These are phyloP conservation scores for Avicennia marina DNA, from an alignment of 257 asterid genomes.

Conservation along the genomic window DNA sequence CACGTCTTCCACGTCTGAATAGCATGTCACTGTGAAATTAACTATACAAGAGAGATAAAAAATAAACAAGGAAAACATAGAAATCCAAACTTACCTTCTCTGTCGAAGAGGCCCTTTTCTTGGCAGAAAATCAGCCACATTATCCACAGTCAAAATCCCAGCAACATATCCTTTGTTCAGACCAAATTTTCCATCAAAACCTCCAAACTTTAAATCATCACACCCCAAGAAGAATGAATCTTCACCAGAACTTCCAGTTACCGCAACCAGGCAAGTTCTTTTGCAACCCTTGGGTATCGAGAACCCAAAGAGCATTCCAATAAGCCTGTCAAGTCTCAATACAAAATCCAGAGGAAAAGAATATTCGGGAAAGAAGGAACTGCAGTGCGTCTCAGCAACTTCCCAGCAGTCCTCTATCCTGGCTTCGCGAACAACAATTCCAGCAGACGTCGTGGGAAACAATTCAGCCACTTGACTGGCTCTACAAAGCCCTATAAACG, in stretches of 20 bases:
- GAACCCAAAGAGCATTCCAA: constrained; percentile 88
- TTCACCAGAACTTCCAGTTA: constrained; percentile 45
- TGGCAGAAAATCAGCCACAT: constrained; percentile 92
- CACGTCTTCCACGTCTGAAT: too few relatives aligned
- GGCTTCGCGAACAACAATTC: constrained; percentile 78
- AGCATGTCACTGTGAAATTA: too few relatives aligned
- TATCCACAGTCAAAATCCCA: constrained; percentile 86
- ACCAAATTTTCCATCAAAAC: constrained; percentile 59
- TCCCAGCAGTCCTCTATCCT: constrained; percentile 97
- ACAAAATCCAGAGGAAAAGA: constrained; percentile 86
- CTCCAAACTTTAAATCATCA: constrained; percentile 60
- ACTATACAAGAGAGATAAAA: too few relatives aligned
- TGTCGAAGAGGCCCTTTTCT: constrained; percentile 76
- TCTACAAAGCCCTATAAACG: constrained; percentile 47
- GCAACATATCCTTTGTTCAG: constrained; percentile 69
- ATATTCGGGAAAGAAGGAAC: constrained; percentile 81
- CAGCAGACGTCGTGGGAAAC: constrained; percentile 67
- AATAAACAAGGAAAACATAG: too few relatives aligned
- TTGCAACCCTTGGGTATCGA: constrained; percentile 80
- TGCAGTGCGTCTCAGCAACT: constrained; percentile 95
- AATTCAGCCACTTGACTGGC: constrained; percentile 83
- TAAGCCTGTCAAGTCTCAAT: constrained; percentile 71
- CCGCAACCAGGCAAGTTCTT: constrained; percentile 87
- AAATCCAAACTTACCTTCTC: constrained; percentile 78
- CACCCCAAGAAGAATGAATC: constrained; percentile 47